Conservation (phyloP, 129 eudicot species). For the Flaveria brownii region DNA sequence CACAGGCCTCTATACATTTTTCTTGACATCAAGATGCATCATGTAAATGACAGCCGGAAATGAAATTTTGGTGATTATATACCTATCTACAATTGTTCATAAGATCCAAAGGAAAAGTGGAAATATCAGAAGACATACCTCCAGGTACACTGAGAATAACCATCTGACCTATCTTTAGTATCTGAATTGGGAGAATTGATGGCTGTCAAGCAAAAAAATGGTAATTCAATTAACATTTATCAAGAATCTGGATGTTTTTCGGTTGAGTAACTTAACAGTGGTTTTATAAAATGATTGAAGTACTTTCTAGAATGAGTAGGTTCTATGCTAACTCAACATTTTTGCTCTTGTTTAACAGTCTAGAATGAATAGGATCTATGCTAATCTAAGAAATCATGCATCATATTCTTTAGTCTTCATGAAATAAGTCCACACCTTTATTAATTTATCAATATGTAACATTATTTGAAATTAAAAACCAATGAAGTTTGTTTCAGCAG, state of each 20-base stretch:
- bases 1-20: background rate
- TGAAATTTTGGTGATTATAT: slow-evolving; percentile 3
- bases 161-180: slow-evolving; percentile 87
- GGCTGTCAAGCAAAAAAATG: slow-evolving; percentile 54
- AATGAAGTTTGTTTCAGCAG: too few relatives aligned
- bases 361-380: too few relatives aligned
- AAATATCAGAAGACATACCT: slow-evolving; percentile 55
- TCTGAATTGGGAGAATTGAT: slow-evolving; percentile 89
- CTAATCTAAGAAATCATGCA: too few relatives aligned
- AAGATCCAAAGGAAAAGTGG: background rate
- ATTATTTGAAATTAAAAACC: background rate
- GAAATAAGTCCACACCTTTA: too few relatives aligned
- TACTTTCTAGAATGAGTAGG: too few relatives aligned
- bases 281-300: too few relatives aligned
- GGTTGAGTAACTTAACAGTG: too few relatives aligned
- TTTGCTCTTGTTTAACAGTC: too few relatives aligned
- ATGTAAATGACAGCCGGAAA: background rate
- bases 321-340: too few relatives aligned
- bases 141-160: slow-evolving; percentile 97
- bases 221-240: background rate
- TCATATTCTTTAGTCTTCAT: too few relatives aligned
- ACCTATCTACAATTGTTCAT: background rate
- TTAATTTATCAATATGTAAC: too few relatives aligned
- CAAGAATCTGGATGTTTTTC: background rate
- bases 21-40: slow-evolving; percentile 8